Conservation (phyloP, 768 basidiomycete genomes). For the Filobasidium floriforme region DNA sequence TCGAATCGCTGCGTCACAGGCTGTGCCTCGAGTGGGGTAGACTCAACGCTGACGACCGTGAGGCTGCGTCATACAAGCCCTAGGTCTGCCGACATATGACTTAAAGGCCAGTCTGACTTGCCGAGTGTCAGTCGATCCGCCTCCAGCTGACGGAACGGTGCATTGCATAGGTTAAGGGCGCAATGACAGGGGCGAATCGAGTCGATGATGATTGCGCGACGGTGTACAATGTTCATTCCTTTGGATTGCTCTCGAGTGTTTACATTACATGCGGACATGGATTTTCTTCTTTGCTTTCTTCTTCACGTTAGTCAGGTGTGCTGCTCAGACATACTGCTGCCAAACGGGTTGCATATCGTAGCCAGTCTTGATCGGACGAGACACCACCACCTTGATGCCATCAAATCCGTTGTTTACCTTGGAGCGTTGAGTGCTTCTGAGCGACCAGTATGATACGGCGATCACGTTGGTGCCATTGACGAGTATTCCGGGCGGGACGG, state of each 20-base stretch:
- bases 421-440: conserved; percentile 41
- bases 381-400: not conserved
- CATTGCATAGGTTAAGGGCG: too few relatives aligned
- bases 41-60: conserved; percentile 74
- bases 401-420: not conserved
- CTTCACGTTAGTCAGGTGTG: too few relatives aligned
- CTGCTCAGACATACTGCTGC: not conserved
- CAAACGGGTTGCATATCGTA: conserved; percentile 3
- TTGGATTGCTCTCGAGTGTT: not conserved
- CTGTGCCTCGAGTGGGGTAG: conserved; percentile 82
- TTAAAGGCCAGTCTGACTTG: too few relatives aligned
- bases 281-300: not conserved
- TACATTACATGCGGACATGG: not conserved
- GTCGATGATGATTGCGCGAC: too few relatives aligned
- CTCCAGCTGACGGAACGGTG: too few relatives aligned
- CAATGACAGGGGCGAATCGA: too few relatives aligned
- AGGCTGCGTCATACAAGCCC: conserved; percentile 44
- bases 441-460: conserved; percentile 62
- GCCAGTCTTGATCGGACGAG: not conserved
- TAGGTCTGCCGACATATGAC: too few relatives aligned
- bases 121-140: too few relatives aligned
- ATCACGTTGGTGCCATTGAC: conserved; percentile 52
- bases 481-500: conserved; percentile 72
- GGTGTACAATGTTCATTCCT: not conserved
- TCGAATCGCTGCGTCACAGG: conserved; percentile 67